phyloP scores from a whole-genome alignment of 352 stramenopile species.

The Pythium pyrilobum region DNA sequence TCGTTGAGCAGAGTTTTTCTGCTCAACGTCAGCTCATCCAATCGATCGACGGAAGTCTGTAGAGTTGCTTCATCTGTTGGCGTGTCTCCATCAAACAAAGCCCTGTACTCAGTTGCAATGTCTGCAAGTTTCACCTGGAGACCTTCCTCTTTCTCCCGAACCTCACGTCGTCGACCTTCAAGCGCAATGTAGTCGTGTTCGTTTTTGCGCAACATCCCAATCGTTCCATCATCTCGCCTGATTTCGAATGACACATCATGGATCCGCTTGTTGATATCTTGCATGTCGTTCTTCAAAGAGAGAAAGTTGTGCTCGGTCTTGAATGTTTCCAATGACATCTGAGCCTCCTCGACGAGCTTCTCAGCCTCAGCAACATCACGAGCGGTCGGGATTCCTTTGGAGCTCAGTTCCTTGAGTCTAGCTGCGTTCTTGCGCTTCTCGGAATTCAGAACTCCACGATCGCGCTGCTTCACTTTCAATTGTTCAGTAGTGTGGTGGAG shows the following conservation, averaged over 20 bases:
- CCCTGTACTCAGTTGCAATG: constrained; percentile 38
- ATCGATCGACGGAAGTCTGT: constrained; percentile 6
- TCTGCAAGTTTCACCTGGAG: constrained; percentile 38
- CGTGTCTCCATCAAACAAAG: constrained; percentile 21
- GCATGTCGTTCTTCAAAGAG: constrained; percentile 39
- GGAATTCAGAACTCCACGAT: constrained; percentile 30
- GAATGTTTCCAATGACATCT: constrained; percentile 36
- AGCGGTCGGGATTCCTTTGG: constrained; percentile 31
- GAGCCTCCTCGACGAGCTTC: constrained; percentile 34
- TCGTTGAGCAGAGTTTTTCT: constrained; percentile 17
- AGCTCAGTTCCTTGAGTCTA: constrained; percentile 38
- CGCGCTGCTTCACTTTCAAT: constrained; percentile 35
- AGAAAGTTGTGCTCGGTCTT: constrained; percentile 36
- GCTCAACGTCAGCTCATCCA: constrained; percentile 25
- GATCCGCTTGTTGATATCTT: constrained; percentile 36
- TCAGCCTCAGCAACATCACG: constrained; percentile 46
- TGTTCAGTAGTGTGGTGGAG: constrained; percentile 48
- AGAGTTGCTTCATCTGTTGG: constrained; percentile 30
- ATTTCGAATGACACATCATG: constrained; percentile 38
- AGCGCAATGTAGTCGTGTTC: constrained; percentile 44
- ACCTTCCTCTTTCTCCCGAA: constrained; percentile 35
- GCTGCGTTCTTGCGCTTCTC: constrained; percentile 38
- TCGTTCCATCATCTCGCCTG: constrained; percentile 36
- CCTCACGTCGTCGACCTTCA: constrained; percentile 40
- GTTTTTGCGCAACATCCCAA: constrained; percentile 47